phyloP scores from a whole-genome alignment of 306 rosid genomes.

The Vigna angularis region DNA sequence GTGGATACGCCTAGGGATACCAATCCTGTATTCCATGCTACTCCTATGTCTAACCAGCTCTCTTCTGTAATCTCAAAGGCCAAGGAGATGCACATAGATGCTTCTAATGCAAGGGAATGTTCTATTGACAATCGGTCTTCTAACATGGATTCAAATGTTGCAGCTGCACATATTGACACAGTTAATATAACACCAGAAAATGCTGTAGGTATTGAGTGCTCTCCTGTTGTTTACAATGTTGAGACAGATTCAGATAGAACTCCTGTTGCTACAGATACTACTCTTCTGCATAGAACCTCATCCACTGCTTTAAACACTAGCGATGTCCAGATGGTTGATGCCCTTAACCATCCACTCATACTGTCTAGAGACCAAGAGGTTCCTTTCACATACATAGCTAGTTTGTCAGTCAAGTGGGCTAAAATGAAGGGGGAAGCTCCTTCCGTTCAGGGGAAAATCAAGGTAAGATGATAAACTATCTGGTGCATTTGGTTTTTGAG shows the following conservation, averaged over 20 bases:
- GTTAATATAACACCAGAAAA: conserved; percentile 32
- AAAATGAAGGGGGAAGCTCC: conserved; percentile 57
- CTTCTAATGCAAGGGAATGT: conserved; percentile 40
- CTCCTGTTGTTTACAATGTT: conserved; percentile 45
- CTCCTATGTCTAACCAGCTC: conserved; percentile 41
- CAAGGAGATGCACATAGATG: conserved; percentile 50
- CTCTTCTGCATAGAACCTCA: conserved; percentile 38
- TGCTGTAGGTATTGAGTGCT: conserved; percentile 10
- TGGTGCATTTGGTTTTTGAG: conserved; percentile 21
- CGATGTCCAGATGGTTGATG: conserved; percentile 53
- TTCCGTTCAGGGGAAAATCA: conserved; percentile 73
- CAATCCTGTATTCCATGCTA: conserved; percentile 31
- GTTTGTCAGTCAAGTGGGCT: conserved; percentile 86
- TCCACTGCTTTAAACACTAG: conserved; percentile 44
- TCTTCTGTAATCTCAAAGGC: conserved; percentile 45
- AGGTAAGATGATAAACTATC: conserved; percentile 63
- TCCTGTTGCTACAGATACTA: conserved; percentile 28
- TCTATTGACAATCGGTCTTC: conserved; percentile 46
- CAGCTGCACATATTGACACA: conserved; percentile 33
- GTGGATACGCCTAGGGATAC: conserved; percentile 44
- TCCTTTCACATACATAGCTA: conserved; percentile 86
- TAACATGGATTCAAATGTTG: conserved; percentile 44
- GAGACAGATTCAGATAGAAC: conserved; percentile 39
- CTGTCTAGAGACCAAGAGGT: conserved; percentile 60
- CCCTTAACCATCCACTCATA: conserved; percentile 53